Percentiles rank a stretch among this genome's conserved stretches.
Conservation (phyloP, 2,329 filamentous ascomycete genomes). For the Fusarium vanettenii region DNA sequence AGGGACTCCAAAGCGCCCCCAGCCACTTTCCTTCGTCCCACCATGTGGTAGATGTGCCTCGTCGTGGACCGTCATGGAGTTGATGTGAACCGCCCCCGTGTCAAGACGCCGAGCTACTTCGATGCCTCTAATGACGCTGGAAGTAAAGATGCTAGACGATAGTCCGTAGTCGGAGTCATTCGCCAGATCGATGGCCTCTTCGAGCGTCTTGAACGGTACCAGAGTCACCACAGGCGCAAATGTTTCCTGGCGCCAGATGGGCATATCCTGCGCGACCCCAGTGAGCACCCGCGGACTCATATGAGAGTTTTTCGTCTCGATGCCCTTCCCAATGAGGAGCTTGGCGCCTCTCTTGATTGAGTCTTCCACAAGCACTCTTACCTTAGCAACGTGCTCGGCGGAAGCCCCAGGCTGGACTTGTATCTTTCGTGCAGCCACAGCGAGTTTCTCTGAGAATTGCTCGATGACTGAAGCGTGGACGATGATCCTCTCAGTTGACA, state of each 20-base stretch:
- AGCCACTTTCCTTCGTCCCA: conserved; percentile 23
- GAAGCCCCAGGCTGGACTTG: background rate
- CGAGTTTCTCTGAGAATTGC: background rate
- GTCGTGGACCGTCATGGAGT: conserved; percentile 22
- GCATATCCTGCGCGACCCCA: background rate
- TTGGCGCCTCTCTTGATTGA: background rate
- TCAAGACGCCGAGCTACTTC: background rate
- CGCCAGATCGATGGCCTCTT: background rate
- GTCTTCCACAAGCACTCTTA: background rate
- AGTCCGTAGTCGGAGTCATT: background rate
- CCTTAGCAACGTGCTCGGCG: background rate
- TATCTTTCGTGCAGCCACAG: background rate
- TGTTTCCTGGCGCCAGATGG: background rate
- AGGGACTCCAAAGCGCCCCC: conserved; percentile 8
- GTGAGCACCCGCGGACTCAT: background rate
- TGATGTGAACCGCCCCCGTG: conserved; percentile 10
- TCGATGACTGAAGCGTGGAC: background rate
- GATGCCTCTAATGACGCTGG: background rate
- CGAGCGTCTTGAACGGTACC: background rate
- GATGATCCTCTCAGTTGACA: background rate
- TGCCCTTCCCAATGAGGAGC: background rate
- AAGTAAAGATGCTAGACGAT: background rate
- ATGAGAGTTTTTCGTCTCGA: background rate
- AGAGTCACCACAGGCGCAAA: background rate
- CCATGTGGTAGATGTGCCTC: conserved; percentile 19